Conservation (phyloP, 208 protist genomes). For the Acanthamoeba castellanii region DNA sequence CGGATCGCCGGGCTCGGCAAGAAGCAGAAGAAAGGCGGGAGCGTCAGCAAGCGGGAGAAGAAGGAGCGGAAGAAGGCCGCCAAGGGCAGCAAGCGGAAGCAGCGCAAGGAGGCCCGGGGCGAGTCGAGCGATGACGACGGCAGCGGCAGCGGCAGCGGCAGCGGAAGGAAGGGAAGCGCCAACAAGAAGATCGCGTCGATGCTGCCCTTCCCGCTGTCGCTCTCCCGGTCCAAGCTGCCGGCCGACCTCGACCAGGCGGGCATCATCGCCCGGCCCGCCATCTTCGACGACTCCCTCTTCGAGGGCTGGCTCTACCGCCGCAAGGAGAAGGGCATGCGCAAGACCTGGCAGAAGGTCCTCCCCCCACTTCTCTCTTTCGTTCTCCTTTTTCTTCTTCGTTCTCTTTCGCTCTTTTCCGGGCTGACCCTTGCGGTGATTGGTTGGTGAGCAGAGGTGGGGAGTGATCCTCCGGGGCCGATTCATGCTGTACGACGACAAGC, state of each 20-base stretch:
- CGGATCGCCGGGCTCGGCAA: not conserved
- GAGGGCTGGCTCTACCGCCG: slow-evolving; percentile 60
- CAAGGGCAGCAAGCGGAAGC: not conserved
- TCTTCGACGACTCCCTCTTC: slow-evolving; percentile 43
- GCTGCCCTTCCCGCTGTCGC: slow-evolving; percentile 31
- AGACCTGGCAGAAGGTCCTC: slow-evolving; percentile 36
- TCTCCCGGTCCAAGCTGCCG: slow-evolving; percentile 18
- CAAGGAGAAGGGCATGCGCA: slow-evolving; percentile 35
- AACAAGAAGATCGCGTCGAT: slow-evolving; percentile 12
- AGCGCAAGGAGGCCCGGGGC: not conserved
- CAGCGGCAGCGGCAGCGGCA: not conserved
- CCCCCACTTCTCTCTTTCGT: not conserved
- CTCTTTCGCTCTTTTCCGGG: no score
- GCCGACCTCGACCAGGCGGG: slow-evolving; percentile 24
- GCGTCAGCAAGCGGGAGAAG: not conserved
- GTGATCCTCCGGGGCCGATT: slow-evolving; percentile 20
- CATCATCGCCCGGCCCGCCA: slow-evolving; percentile 14
- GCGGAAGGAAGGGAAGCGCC: not conserved
- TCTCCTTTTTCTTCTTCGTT: not conserved
- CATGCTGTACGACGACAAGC: slow-evolving; percentile 41
- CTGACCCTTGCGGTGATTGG: not conserved
- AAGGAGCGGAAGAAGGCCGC: not conserved
- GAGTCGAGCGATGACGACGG: not conserved
- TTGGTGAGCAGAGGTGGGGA: slow-evolving; percentile 7
- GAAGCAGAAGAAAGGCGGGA: not conserved